phyloP scores from a whole-genome alignment of 1,284 basidiomycete species.

The Amylostereum areolatum region DNA sequence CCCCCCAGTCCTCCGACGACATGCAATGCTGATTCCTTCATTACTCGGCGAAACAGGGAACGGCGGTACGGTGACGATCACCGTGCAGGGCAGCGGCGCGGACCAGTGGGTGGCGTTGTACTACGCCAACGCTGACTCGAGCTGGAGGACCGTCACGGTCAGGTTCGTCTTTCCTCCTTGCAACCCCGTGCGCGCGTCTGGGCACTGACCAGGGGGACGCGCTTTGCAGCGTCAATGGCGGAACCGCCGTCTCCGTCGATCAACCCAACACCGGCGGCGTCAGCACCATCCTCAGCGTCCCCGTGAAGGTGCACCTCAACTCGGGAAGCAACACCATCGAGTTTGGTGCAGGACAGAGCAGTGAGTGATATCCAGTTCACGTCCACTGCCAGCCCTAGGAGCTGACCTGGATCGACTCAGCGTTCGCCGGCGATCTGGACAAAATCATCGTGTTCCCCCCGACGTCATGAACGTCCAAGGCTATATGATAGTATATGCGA shows the following conservation, averaged over 20 bases:
- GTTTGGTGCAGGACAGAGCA: conserved; percentile 44
- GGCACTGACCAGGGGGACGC: neutral
- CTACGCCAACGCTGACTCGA: conserved; percentile 52
- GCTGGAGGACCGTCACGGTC: conserved; percentile 54
- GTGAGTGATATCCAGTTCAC: conserved; percentile 25
- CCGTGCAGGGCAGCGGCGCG: conserved; percentile 48
- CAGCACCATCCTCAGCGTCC: conserved; percentile 46
- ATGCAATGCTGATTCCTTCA: no score
- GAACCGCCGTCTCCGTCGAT: conserved; percentile 42
- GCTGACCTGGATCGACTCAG: conserved; percentile 19
- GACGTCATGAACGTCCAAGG: neutral
- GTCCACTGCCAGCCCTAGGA: neutral
- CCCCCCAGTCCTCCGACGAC: neutral
- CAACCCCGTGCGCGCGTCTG: neutral
- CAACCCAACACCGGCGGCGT: conserved; percentile 54
- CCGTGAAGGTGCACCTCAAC: conserved; percentile 45
- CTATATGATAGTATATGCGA: no score
- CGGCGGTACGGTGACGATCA: conserved; percentile 52
- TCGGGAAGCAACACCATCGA: conserved; percentile 49
- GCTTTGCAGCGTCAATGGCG: conserved; percentile 47
- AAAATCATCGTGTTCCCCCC: conserved; percentile 51
- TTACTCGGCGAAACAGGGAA: conserved; percentile 30
- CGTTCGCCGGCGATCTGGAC: conserved; percentile 56
- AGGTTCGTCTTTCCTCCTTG: conserved; percentile 31
- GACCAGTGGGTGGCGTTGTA: conserved; percentile 56